These are phyloP conservation scores for Alloteropsis angusta DNA, from an alignment of 202 grass and related monocot species.

Conservation along the genomic window DNA sequence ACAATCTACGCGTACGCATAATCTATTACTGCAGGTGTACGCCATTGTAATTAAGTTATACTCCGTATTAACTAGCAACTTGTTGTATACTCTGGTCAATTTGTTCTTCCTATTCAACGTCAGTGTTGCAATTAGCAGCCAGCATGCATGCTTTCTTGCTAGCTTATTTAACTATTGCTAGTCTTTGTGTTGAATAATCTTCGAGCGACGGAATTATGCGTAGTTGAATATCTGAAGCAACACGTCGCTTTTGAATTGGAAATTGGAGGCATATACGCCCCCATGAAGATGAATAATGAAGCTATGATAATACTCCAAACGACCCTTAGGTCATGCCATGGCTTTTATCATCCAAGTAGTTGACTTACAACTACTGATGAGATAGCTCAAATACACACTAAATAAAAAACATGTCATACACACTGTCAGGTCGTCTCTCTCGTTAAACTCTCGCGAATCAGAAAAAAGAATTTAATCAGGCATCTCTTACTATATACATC, in stretches of 20 bases:
- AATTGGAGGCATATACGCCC: neutral
- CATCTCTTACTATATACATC: neutral
- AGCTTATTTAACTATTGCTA: neutral
- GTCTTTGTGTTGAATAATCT: neutral
- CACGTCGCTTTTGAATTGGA: neutral
- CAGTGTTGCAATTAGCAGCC: neutral
- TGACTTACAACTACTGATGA: neutral
- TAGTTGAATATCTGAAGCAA: slow-evolving; percentile 1
- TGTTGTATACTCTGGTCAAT: neutral
- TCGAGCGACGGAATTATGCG: no score
- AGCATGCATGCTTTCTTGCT: neutral
- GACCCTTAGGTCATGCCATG: neutral
- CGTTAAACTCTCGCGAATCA: no score
- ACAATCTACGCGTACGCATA: neutral
- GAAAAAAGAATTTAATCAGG: neutral
- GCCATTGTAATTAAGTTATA: neutral
- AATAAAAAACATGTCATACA: neutral
- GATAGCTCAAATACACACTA: neutral
- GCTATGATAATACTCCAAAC: neutral
- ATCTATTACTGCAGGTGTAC: neutral
- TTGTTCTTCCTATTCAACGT: neutral
- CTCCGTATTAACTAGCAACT: neutral
- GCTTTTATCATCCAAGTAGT: neutral
- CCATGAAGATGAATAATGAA: neutral
- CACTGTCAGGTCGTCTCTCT: neutral